Conservation (phyloP, 306 rosid genomes). For the Rubus parviflorus region DNA sequence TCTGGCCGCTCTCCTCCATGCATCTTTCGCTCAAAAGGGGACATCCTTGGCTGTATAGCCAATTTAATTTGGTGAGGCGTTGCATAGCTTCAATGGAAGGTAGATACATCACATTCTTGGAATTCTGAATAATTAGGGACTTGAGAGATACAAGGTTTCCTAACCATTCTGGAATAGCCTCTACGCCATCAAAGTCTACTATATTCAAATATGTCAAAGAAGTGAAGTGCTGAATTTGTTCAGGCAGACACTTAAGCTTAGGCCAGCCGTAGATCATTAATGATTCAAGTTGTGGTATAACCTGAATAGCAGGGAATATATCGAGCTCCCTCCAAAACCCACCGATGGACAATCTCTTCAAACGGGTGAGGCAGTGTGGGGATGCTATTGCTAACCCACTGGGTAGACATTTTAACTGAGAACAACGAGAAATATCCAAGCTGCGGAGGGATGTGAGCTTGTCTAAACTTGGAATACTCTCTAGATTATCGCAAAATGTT, state of each 20-base stretch:
- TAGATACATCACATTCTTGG: neutral
- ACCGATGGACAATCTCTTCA: neutral
- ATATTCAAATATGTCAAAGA: neutral
- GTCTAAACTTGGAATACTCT: neutral
- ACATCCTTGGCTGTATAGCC: neutral
- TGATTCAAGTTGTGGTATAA: neutral
- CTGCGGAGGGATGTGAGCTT: neutral
- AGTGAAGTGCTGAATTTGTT: conserved; percentile 9
- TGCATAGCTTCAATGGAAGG: neutral
- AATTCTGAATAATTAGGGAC: neutral
- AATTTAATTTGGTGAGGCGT: neutral
- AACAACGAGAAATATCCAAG: neutral
- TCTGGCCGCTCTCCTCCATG: neutral
- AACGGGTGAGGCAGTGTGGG: neutral
- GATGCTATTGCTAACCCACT: neutral
- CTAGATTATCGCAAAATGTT: neutral
- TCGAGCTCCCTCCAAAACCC: neutral
- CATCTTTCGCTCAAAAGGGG: neutral
- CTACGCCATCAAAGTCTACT: neutral
- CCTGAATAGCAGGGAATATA: neutral
- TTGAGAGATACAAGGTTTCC: neutral
- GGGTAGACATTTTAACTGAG: neutral
- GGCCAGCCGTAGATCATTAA: neutral
- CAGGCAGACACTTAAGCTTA: conserved; percentile 1
- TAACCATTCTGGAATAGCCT: neutral